Conservation (phyloP, 2,329 filamentous ascomycete genomes). For the Xylariaceae sp. region DNA sequence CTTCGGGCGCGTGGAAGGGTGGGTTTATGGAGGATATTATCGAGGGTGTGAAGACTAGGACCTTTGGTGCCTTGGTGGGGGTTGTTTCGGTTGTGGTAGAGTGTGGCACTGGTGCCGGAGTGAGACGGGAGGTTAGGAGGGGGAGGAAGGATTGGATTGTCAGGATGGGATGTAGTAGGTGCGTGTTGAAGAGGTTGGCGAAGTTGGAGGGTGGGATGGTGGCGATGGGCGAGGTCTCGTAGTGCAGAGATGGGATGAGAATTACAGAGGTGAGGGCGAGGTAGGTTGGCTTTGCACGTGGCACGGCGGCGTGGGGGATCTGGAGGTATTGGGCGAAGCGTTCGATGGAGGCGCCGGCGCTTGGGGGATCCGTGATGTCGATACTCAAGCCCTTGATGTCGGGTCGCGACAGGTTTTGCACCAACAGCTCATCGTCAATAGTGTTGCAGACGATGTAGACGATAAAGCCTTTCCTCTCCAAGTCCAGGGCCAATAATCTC, state of each 20-base stretch:
- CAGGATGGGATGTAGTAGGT: constrained; percentile 83
- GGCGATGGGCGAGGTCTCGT: constrained; percentile 78
- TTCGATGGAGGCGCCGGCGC: constrained; percentile 64
- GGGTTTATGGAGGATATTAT: constrained; percentile 77
- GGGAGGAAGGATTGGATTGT: constrained; percentile 88
- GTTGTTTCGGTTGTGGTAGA: constrained; percentile 24
- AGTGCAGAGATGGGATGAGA: constrained; percentile 75
- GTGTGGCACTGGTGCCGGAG: constrained; percentile 34
- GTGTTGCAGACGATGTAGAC: constrained; percentile 86
- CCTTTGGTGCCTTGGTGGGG: constrained; percentile 53
- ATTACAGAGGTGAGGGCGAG: constrained; percentile 76
- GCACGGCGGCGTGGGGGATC: constrained; percentile 70
- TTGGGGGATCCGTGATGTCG: constrained; percentile 74
- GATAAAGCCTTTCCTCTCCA: constrained; percentile 88
- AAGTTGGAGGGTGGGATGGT: constrained; percentile 80
- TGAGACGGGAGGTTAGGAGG: constrained; percentile 62
- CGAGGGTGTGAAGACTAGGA: constrained; percentile 74
- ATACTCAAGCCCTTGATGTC: constrained; percentile 81
- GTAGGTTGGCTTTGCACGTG: constrained; percentile 70
- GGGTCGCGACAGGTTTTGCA: constrained; percentile 70
- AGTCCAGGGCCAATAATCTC: constrained; percentile 74
- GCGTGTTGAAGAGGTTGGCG: constrained; percentile 87
- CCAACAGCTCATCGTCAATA: constrained; percentile 76
- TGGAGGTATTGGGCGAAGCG: constrained; percentile 69
- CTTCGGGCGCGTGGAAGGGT: constrained; percentile 81